Evolutionary conservation across 2,329 filamentous ascomycete genomes (phyloP), one percentile per base, ranked within the genome.

Genomic region (Penicillium nordicum): DNA sequence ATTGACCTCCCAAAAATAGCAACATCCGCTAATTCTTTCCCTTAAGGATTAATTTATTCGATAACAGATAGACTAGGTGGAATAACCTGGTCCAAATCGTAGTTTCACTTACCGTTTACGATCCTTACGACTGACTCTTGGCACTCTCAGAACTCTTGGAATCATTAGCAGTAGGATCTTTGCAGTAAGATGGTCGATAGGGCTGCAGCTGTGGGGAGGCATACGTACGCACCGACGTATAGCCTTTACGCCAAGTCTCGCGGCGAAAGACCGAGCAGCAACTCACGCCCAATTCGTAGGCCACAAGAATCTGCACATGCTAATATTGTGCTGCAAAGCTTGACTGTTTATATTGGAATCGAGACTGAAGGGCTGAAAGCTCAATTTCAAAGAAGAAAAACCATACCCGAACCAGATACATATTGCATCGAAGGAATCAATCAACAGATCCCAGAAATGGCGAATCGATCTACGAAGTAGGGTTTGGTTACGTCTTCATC

Each of bases 161-260:
- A 23, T 14, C 1, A 43, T 52, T 45, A n/a, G 32, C 8, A 8
- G 11, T 25, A 25, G 40, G 45, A 27, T 9, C n/a, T 25, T 12
- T 16, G 25, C 23, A 40, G 38, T 38, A 11, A 32, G n/a, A 18
- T 40, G 37, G 37, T 40, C 3, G 6, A 21, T 36, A 52, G 50
- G 50, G 50, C 50, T 46, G 41, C 37, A 32, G 41, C 16, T 46
- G 41, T 52, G 41, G 50, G 41, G 50, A 32, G 34, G 32, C 9
- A 14, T 53, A 53, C 42, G 50, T 53, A 46, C 23, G 42, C 50
- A 37, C 45, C 42, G 34, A 38, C 41, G 27, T 43, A 45, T 14
- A 52, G 41, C 41, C 41, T 27, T 45, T 32, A 40, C 10, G 50
- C 50, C 50, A 53, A 53, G 50, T 25, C 42, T 18, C n/a, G 48